Percentiles rank a stretch among this genome's conserved stretches.
Conservation (phyloP, 176 grass and related monocot genomes). For the Cenchrus purpureus region DNA sequence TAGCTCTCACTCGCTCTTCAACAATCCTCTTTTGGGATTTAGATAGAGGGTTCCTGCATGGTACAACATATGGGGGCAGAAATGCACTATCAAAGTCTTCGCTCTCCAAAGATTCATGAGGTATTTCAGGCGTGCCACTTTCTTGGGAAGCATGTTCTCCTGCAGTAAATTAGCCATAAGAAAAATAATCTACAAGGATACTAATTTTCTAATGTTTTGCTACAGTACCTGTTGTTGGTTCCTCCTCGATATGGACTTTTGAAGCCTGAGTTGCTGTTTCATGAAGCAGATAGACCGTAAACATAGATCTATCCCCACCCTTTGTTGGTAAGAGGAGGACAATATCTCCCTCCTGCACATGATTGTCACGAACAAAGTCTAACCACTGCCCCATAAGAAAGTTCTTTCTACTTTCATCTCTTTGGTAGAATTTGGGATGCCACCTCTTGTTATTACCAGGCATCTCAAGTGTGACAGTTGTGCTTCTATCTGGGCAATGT, state of each 20-base stretch:
- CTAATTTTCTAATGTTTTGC: neutral
- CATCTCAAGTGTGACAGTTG: constrained; percentile 21
- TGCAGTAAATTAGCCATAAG: constrained; percentile 17
- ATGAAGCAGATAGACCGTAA: constrained; percentile 51
- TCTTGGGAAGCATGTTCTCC: neutral
- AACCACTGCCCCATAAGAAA: constrained; percentile 44
- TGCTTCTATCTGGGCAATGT: constrained; percentile 30
- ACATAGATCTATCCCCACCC: neutral
- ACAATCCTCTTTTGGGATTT: constrained; percentile 33
- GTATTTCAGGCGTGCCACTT: neutral
- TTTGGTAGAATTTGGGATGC: constrained; percentile 40
- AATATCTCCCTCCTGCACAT: constrained; percentile 46
- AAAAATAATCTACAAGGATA: neutral
- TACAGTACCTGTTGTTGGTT: no score
- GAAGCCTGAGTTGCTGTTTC: neutral
- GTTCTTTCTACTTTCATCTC: neutral
- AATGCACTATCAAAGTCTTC: neutral
- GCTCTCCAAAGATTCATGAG: neutral
- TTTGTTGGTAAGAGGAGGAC: constrained; percentile 49
- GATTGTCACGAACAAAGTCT: constrained; percentile 47
- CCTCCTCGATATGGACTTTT: no score
- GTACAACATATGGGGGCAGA: neutral
- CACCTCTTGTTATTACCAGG: constrained; percentile 43
- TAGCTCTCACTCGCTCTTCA: constrained; percentile 32
- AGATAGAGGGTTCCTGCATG: constrained; percentile 8